Conservation (phyloP, 257 asterid genomes). For the Ligustrum vulgare region DNA sequence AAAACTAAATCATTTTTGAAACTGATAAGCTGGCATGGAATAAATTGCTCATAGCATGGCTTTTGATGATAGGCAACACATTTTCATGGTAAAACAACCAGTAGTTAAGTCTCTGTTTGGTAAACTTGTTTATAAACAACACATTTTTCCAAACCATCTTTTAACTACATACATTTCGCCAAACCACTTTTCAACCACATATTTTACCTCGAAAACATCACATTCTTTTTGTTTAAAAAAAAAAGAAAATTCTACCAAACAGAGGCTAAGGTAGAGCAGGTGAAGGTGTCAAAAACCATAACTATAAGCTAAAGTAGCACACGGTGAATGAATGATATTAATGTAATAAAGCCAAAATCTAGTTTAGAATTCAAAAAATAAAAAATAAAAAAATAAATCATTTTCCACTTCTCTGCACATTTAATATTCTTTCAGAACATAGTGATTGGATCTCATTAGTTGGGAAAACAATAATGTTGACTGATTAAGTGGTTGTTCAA, state of each 20-base stretch:
- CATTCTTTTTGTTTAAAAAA: too few species aligned
- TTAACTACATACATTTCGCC: too few species aligned
- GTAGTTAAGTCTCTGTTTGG: not conserved
- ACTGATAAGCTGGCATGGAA: not conserved
- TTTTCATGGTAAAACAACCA: slow-evolving; percentile 12
- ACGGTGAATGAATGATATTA: not conserved
- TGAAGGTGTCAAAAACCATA: not conserved
- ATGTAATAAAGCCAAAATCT: slow-evolving; percentile 9
- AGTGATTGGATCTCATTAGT: not conserved
- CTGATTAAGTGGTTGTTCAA: not conserved
- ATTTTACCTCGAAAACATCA: too few species aligned
- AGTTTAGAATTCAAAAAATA: not conserved
- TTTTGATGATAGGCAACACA: not conserved
- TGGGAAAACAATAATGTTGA: not conserved
- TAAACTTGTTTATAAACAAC: too few species aligned
- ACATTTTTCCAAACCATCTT: too few species aligned
- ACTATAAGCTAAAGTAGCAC: not conserved
- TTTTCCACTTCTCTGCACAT: not conserved
- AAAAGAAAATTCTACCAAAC: too few species aligned
- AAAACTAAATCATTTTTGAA: too few species aligned
- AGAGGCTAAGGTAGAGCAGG: not conserved
- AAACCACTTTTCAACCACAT: too few species aligned
- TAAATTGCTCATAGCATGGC: not conserved
- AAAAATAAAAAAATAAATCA: too few species aligned
- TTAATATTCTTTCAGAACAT: slow-evolving; percentile 1